Percentiles rank a stretch among this genome's conserved stretches.
Evolutionary conservation across 352 stramenopile genomes (phyloP).

Genomic region (Phytophthora citrophthora): DNA sequence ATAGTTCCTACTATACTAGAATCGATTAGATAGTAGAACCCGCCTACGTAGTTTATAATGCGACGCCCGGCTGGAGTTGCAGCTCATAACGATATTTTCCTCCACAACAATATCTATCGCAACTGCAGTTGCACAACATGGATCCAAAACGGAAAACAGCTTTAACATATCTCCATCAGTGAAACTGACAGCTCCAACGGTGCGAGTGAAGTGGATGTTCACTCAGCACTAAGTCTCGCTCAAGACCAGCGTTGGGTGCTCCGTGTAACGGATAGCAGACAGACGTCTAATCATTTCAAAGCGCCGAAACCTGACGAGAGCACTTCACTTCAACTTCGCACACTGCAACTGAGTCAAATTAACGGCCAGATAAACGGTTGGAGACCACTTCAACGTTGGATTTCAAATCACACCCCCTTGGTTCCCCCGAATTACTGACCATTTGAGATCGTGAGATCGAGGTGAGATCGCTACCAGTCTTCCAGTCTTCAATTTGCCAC

Average conservation of each 20-base stretch:
- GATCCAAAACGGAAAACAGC: constrained; percentile 16
- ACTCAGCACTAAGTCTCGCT: too few species aligned
- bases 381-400: constrained; percentile 9
- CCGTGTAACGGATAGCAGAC: too few species aligned
- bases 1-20: constrained; percentile 18
- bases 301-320: neutral
- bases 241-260: too few species aligned
- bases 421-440: neutral
- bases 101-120: neutral
- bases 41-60: constrained; percentile 7
- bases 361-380: constrained; percentile 5
- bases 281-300: neutral
- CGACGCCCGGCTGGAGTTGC: neutral
- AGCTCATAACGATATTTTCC: neutral
- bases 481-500: constrained; percentile 23
- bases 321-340: constrained; percentile 8
- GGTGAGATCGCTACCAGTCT: neutral
- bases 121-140: neutral
- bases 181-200: too few species aligned
- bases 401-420: constrained; percentile 11
- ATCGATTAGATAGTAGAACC: neutral
- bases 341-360: constrained; percentile 21
- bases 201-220: too few species aligned
- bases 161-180: neutral
- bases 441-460: neutral